Percentiles rank a stretch among this genome's conserved stretches.
These are phyloP conservation scores for Candida andamanensis DNA, from an alignment of 805 yeast genomes.

Conservation along the genomic window DNA sequence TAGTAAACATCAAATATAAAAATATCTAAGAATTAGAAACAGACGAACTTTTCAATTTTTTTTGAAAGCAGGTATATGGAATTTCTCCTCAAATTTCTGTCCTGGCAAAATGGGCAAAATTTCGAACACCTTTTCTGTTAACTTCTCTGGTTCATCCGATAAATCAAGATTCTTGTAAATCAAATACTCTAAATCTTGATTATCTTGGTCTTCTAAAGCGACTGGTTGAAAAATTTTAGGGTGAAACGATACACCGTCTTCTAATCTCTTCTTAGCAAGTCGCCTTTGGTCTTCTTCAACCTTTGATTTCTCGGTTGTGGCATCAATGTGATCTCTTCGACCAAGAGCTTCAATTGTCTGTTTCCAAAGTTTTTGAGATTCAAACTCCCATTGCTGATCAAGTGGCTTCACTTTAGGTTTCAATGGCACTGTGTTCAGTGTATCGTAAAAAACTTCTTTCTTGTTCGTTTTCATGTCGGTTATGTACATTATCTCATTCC, in stretches of 20 bases:
- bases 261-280: conserved; percentile 65
- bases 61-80: conserved; percentile 69
- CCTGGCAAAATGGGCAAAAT: conserved; percentile 59
- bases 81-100: conserved; percentile 59
- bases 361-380: conserved; percentile 80
- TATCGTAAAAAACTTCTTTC: conserved; percentile 39
- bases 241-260: conserved; percentile 72
- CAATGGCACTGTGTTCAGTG: conserved; percentile 46
- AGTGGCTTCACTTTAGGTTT: conserved; percentile 74
- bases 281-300: conserved; percentile 86
- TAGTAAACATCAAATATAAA: no score
- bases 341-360: conserved; percentile 80
- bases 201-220: conserved; percentile 6
- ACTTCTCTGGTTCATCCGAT: conserved; percentile 9
- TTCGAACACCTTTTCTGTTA: conserved; percentile 2
- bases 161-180: conserved; percentile 5
- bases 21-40: conserved; percentile 1
- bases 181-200: conserved; percentile 6
- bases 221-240: conserved; percentile 71
- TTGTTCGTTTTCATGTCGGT: conserved; percentile 44
- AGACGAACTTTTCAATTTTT: conserved; percentile 6
- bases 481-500: conserved; percentile 83
- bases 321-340: conserved; percentile 68
- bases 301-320: conserved; percentile 82
- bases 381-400: conserved; percentile 73